Conservation (phyloP, 495 filamentous ascomycete genomes). For the Trichoderma erinaceum region DNA sequence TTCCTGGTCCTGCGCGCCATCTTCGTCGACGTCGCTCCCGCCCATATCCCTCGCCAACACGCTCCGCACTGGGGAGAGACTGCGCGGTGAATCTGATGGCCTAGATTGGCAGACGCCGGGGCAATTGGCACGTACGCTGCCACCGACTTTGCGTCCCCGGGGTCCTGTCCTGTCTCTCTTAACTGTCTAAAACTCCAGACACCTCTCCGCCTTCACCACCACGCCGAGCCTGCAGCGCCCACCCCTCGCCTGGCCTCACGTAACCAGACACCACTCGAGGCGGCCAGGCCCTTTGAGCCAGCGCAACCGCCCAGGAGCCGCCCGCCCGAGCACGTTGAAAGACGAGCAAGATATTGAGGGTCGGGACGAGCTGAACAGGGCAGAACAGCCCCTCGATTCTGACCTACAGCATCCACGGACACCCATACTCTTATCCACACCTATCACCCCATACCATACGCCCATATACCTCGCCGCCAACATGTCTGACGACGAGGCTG, state of each 20-base stretch:
- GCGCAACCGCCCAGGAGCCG: no score
- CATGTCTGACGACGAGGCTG: conserved; percentile 35
- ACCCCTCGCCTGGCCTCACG: background rate
- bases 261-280: background rate
- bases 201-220: background rate
- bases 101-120: conserved; percentile 13
- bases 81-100: conserved; percentile 9
- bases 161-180: conserved; percentile 2
- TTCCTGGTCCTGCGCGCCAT: conserved; percentile 3
- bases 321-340: no score
- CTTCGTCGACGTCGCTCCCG: conserved; percentile 1
- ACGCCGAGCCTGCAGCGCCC: background rate
- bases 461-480: conserved; percentile 20
- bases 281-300: no score
- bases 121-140: conserved; percentile 14
- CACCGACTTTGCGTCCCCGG: conserved; percentile 12
- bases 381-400: no score
- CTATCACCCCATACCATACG: conserved; percentile 19
- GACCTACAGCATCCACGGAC: background rate
- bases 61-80: conserved; percentile 2
- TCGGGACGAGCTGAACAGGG: no score
- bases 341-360: no score
- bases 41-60: background rate
- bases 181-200: background rate
- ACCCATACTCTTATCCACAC: background rate